phyloP scores from a whole-genome alignment of 306 rosid species.

The Cyamopsis tetragonoloba region DNA sequence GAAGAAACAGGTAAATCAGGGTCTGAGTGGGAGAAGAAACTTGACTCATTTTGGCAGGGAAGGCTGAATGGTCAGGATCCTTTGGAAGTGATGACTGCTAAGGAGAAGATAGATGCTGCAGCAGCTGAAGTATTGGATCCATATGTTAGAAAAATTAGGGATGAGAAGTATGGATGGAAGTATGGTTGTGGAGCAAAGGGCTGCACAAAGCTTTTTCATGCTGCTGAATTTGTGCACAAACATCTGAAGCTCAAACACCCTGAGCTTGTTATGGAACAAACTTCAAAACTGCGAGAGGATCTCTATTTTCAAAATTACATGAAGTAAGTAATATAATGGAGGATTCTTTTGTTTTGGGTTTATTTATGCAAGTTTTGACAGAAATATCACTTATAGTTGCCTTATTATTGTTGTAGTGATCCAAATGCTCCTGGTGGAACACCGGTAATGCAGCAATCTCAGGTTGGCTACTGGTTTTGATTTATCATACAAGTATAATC shows the following conservation, averaged over 20 bases:
- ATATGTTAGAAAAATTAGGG: slow-evolving; percentile 87
- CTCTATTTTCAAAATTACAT: slow-evolving; percentile 88
- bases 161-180: slow-evolving; percentile 99
- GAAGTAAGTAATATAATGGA: slow-evolving; percentile 59
- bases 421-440: slow-evolving; percentile 89
- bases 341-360: neutral
- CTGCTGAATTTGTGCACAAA: slow-evolving; percentile 91
- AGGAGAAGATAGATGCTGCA: slow-evolving; percentile 92
- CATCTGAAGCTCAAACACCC: slow-evolving; percentile 93
- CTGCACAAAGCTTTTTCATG: slow-evolving; percentile 98
- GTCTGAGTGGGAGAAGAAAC: slow-evolving; percentile 85
- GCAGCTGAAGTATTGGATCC: slow-evolving; percentile 88
- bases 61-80: slow-evolving; percentile 89
- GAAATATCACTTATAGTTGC: slow-evolving; percentile 31
- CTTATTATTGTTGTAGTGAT: slow-evolving; percentile 60
- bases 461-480: slow-evolving; percentile 45
- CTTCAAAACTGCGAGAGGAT: slow-evolving; percentile 84
- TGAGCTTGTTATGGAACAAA: slow-evolving; percentile 77
- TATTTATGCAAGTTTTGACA: neutral
- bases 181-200: slow-evolving; percentile 99
- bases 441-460: slow-evolving; percentile 94
- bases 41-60: slow-evolving; percentile 83
- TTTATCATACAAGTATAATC: neutral
- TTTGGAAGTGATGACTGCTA: slow-evolving; percentile 89
- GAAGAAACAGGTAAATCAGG: slow-evolving; percentile 52